Evolutionary conservation across 441 rosid genomes (phyloP).

Genomic region (Hura crepitans): DNA sequence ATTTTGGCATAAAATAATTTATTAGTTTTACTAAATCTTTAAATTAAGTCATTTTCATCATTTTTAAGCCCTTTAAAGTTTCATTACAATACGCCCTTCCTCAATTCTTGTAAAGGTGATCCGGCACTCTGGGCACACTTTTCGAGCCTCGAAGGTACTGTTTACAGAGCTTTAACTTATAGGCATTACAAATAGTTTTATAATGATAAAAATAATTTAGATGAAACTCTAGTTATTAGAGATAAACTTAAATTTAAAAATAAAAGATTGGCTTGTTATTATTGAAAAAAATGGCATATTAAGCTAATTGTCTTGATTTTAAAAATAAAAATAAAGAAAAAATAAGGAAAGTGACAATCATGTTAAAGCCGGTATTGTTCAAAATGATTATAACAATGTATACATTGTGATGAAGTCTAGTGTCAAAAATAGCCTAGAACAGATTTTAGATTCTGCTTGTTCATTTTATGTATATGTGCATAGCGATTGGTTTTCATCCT

Average conservation of each 20-base stretch:
- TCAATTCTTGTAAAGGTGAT: too few species aligned
- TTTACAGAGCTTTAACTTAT: too few species aligned
- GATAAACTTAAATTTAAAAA: background rate
- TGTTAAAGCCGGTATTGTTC: background rate
- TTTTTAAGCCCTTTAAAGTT: too few species aligned
- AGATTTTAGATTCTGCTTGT: background rate
- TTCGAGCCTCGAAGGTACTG: too few species aligned
- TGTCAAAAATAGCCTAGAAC: background rate
- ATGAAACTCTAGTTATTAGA: background rate
- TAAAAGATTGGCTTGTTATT: background rate
- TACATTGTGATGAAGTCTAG: background rate
- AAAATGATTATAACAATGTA: background rate
- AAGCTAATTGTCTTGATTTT: background rate
- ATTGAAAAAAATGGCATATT: background rate
- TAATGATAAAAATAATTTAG: too few species aligned
- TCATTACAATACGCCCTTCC: too few species aligned
- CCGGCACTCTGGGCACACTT: too few species aligned
- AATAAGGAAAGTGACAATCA: background rate
- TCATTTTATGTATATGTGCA: background rate
- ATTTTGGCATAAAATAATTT: too few species aligned
- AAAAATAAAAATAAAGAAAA: background rate
- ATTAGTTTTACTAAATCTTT: too few species aligned
- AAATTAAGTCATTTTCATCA: too few species aligned
- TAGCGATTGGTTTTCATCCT: background rate
- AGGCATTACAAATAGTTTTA: too few species aligned